Evolutionary conservation across 2,329 filamentous ascomycete genomes (phyloP), one percentile per base, ranked within the genome.

Genomic region (Trichoderma semiorbis): DNA sequence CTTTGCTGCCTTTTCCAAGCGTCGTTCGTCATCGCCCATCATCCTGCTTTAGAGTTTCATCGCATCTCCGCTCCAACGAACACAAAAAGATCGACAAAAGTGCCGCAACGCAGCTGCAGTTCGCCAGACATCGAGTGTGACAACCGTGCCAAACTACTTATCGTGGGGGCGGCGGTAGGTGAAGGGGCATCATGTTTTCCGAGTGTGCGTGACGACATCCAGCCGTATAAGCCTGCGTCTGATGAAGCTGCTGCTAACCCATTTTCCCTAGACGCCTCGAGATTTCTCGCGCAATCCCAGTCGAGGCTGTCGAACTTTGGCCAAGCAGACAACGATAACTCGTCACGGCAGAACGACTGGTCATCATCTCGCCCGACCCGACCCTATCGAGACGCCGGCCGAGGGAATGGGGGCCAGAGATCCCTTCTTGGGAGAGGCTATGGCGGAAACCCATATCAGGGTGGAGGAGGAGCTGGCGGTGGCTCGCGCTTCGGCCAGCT

Each of bases 241-340:
- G 43, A 39, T 18, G 62, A 30, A 50, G 61, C 36, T 50, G 53
- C 28, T 53, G 65, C 76, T 78, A 69, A 79, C 73, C 10, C 62
- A 39, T 68, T n/a, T 1, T 32, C 63, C 26, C 68, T 79, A 98
- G 96, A 98, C 91, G 96, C 96, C 78, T 98, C 95, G 76, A 92
- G 92, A 77, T 99, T 99, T 81, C 90, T 99, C 78, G 93, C 95
- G 73, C 96, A 98, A 88, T 98, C 95, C 76, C 95, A 97, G 85
- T 97, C 95, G 73, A 92, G 94, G 74, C 86, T 98, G 78, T 93
- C 92, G 76, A 90, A 85, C 80, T 90, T 94, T 73, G 88, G 85
- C 83, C 89, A 92, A 80, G 82, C 88, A 73, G 89, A 84, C 74
- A 83, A 82, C 73, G 83, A 81, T 62, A 77, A 76, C 36, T 72